Percentiles rank a stretch among this genome's conserved stretches.
These are phyloP conservation scores for Candida albicans DNA, from an alignment of 1,139 yeast species.

Conservation along the genomic window DNA sequence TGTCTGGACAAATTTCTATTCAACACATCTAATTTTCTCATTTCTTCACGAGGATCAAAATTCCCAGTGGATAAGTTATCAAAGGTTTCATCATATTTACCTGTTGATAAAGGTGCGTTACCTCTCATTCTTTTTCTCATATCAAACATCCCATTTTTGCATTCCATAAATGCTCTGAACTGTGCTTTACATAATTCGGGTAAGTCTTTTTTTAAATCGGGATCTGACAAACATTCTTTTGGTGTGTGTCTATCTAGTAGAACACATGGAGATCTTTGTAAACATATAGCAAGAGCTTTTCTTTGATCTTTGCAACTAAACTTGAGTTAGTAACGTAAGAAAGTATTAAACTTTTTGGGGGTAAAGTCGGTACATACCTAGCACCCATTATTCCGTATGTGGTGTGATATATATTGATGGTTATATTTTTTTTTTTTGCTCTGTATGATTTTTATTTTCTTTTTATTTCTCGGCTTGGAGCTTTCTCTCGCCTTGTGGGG, in stretches of 20 bases:
- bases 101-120: conserved; percentile 90
- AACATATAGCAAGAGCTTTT: conserved; percentile 89
- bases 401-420: neutral
- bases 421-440: neutral
- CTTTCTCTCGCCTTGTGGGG: too few relatives aligned
- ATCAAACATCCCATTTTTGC: conserved; percentile 81
- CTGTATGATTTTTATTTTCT: neutral
- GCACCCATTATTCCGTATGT: conserved; percentile 26
- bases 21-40: conserved; percentile 61
- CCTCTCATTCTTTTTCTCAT: conserved; percentile 93
- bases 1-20: conserved; percentile 45
- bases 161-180: conserved; percentile 82
- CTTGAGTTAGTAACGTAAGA: conserved; percentile 1
- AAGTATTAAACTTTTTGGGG: neutral
- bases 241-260: conserved; percentile 88
- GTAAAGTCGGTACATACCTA: conserved; percentile 24
- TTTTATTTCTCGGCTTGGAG: neutral
- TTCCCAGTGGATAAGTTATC: conserved; percentile 77
- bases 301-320: conserved; percentile 88
- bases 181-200: conserved; percentile 90
- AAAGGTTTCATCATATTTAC: conserved; percentile 85
- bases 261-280: conserved; percentile 96
- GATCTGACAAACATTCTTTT: conserved; percentile 79
- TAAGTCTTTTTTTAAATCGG: conserved; percentile 68
- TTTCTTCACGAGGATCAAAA: conserved; percentile 78